Evolutionary conservation across 1,139 yeast species (phyloP).

Genomic region (Kurtzmaniella quercitrusa): DNA sequence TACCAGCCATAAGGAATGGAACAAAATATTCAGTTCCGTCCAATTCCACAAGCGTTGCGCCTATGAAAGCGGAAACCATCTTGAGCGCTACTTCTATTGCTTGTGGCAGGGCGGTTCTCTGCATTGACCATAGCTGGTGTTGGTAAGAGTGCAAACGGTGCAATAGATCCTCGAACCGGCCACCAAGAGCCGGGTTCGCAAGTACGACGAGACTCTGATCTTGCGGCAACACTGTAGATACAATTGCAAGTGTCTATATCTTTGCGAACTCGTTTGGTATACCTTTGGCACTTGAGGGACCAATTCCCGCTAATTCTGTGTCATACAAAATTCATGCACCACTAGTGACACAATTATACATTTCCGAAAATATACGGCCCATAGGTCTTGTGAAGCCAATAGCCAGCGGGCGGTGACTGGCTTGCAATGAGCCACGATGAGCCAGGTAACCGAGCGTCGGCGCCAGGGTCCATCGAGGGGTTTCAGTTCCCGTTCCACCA

Average conservation of each 20-base stretch:
- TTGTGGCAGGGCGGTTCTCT: not conserved
- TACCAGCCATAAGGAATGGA: not conserved
- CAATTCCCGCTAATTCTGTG: not conserved
- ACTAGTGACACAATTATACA: not conserved
- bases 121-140: constrained; percentile 1
- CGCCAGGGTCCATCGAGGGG: too few relatives aligned
- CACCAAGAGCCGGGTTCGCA: not conserved
- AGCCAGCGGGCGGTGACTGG: too few relatives aligned
- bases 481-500: too few relatives aligned
- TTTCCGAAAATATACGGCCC: not conserved
- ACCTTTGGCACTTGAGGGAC: too few relatives aligned
- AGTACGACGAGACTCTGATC: not conserved
- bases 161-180: not conserved
- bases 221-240: not conserved
- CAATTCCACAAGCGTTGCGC: constrained; percentile 1
- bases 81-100: not conserved
- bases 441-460: too few relatives aligned
- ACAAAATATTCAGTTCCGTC: constrained; percentile 1
- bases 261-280: too few relatives aligned
- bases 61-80: not conserved
- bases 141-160: not conserved
- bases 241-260: too few relatives aligned
- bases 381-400: not conserved
- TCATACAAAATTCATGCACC: not conserved
- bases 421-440: too few relatives aligned